Percentiles rank a stretch among this genome's conserved stretches.
Evolutionary conservation across 1,284 basidiomycete species (phyloP).

Genomic region (Rhodotorula sp.): DNA sequence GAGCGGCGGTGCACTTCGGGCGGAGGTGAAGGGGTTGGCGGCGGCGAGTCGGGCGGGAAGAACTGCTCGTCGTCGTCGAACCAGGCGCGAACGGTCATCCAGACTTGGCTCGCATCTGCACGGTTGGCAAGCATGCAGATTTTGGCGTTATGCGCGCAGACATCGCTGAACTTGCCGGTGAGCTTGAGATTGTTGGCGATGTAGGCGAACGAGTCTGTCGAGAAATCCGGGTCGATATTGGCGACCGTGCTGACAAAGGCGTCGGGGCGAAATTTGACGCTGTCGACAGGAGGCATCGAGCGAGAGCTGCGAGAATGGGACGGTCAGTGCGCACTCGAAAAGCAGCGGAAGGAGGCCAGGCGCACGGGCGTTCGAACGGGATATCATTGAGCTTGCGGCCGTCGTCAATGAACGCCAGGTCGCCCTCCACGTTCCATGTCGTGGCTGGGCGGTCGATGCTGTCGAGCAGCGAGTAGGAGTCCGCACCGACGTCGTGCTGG

Average conservation of each 20-base stretch:
- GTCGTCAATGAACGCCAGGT: constrained; percentile 55
- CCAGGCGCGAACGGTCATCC: constrained; percentile 37
- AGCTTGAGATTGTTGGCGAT: constrained; percentile 34
- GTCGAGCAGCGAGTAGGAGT: constrained; percentile 40
- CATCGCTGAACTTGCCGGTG: constrained; percentile 24
- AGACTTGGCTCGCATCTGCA: constrained; percentile 35
- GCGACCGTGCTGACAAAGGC: constrained; percentile 14
- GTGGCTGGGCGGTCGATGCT: constrained; percentile 25
- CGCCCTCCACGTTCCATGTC: constrained; percentile 52
- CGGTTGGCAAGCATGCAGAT: constrained; percentile 20
- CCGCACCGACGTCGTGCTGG: constrained; percentile 35
- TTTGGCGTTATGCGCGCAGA: constrained; percentile 34
- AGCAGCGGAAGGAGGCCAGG: background rate
- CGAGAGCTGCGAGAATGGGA: background rate
- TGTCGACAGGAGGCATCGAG: constrained; percentile 14
- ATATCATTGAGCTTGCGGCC: constrained; percentile 13
- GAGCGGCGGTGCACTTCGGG: background rate
- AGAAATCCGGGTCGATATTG: constrained; percentile 37
- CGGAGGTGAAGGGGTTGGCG: background rate
- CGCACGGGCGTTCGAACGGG: constrained; percentile 19
- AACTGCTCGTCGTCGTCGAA: constrained; percentile 20
- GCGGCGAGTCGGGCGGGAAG: constrained; percentile 17
- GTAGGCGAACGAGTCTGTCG: constrained; percentile 23
- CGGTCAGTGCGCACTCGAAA: background rate
- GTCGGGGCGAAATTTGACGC: constrained; percentile 20